Conservation (phyloP, 169 alveolate genomes). For the Nephromyces sp. region DNA sequence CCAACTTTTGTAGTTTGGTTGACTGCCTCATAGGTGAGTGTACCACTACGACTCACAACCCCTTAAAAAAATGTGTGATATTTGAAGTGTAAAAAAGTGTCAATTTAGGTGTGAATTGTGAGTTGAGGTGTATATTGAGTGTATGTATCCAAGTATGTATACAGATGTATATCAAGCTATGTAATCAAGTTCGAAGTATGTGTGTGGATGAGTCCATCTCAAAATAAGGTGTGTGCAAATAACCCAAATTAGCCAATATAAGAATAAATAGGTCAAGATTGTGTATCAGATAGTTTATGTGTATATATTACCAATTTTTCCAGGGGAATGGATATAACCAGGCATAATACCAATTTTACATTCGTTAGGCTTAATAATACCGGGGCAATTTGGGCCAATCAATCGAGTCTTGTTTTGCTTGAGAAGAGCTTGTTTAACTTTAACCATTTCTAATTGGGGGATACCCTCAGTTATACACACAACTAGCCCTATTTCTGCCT, state of each 20-base stretch:
- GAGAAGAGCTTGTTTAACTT: constrained; percentile 60
- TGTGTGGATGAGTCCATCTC: no score
- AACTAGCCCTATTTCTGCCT: constrained; percentile 84
- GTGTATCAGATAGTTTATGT: no score
- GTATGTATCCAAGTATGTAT: not conserved
- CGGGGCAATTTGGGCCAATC: constrained; percentile 99
- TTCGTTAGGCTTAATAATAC: constrained; percentile 95
- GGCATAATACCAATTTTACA: constrained; percentile 99
- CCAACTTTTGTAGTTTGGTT: constrained; percentile 90
- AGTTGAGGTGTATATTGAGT: not conserved
- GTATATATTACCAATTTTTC: constrained; percentile 79
- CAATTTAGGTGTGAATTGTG: no score
- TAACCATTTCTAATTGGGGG: constrained; percentile 93
- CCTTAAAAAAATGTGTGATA: constrained; percentile 5
- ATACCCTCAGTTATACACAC: constrained; percentile 97
- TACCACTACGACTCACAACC: constrained; percentile 60
- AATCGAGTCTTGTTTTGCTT: constrained; percentile 68
- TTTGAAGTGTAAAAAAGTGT: not conserved
- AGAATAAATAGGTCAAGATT: no score
- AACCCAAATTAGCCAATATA: no score
- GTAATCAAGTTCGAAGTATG: not conserved
- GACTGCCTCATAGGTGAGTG: constrained; percentile 94
- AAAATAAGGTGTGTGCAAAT: no score
- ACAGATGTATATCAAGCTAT: not conserved
- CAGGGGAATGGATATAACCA: constrained; percentile 84